A percentile compares a stretch with the other conserved stretches of the same genome.
These are phyloP conservation scores for Mycena olivaceomarginata DNA, from an alignment of 768 basidiomycete genomes.

Conservation along the genomic window DNA sequence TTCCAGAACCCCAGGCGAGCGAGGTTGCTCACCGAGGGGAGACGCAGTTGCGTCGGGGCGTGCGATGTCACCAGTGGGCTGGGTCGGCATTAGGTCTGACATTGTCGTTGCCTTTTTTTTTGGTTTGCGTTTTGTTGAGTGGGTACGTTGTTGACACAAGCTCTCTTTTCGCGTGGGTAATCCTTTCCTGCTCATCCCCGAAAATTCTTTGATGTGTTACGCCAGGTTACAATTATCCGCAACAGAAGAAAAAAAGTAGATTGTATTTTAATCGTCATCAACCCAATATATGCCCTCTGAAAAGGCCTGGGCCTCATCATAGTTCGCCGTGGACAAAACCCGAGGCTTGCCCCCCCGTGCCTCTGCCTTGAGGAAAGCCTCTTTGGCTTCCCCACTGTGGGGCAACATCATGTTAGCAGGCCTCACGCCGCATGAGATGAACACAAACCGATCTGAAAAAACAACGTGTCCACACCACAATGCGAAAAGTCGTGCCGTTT, in stretches of 20 bases:
- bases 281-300: background rate
- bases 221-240: too few relatives aligned
- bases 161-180: too few relatives aligned
- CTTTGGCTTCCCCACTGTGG: background rate
- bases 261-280: background rate
- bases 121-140: too few relatives aligned
- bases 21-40: too few relatives aligned
- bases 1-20: too few relatives aligned
- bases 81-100: too few relatives aligned
- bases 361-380: background rate
- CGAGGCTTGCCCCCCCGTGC: background rate
- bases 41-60: too few relatives aligned
- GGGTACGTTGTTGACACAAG: too few relatives aligned
- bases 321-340: background rate
- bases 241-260: background rate
- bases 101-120: too few relatives aligned
- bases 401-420: background rate
- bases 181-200: too few relatives aligned
- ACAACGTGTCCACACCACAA: background rate
- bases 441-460: background rate
- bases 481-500: background rate
- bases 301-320: conserved; percentile 5
- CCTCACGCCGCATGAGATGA: background rate
- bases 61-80: too few relatives aligned
- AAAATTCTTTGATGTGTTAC: too few relatives aligned